Evolutionary conservation across 768 basidiomycete genomes (phyloP).

Genomic region (Naganishia randhawae): DNA sequence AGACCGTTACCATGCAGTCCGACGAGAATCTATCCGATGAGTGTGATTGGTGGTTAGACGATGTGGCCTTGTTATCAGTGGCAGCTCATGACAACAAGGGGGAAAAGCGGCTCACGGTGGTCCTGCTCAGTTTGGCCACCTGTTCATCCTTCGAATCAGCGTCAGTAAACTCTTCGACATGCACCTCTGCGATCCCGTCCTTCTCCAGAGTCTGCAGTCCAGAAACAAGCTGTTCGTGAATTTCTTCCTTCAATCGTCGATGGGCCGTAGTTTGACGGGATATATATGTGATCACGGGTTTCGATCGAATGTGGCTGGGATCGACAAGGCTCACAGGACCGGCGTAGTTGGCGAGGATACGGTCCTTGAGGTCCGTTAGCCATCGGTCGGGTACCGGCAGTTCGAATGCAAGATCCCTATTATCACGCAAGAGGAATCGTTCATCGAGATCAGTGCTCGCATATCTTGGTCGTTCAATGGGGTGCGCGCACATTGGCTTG

Average conservation of each 20-base stretch:
- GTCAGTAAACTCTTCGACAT: conserved; percentile 33
- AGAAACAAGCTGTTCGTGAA: conserved; percentile 30
- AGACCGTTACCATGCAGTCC: conserved; percentile 39
- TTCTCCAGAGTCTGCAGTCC: conserved; percentile 28
- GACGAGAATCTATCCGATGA: conserved; percentile 32
- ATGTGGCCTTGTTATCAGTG: too few species aligned
- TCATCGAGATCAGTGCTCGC: not conserved
- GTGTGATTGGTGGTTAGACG: not conserved
- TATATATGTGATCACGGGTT: conserved; percentile 38
- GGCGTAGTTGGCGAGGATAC: conserved; percentile 33
- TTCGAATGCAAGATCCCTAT: conserved; percentile 39
- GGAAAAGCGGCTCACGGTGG: conserved; percentile 3
- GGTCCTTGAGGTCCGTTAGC: conserved; percentile 34
- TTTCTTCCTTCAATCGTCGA: conserved; percentile 31
- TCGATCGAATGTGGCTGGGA: not conserved
- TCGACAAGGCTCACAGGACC: conserved; percentile 30
- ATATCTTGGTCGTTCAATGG: not conserved
- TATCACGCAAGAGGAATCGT: conserved; percentile 28
- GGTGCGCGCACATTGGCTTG: conserved; percentile 4
- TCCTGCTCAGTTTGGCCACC: conserved; percentile 29
- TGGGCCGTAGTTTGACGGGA: conserved; percentile 32
- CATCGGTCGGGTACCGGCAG: conserved; percentile 34
- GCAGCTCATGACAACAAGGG: too few species aligned
- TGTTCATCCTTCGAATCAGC: conserved; percentile 34
- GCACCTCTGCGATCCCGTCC: conserved; percentile 36